Evolutionary conservation across 2,329 filamentous ascomycete genomes (phyloP), one percentile per base, ranked within the genome.

Genomic region (Alternaria consortialis): DNA sequence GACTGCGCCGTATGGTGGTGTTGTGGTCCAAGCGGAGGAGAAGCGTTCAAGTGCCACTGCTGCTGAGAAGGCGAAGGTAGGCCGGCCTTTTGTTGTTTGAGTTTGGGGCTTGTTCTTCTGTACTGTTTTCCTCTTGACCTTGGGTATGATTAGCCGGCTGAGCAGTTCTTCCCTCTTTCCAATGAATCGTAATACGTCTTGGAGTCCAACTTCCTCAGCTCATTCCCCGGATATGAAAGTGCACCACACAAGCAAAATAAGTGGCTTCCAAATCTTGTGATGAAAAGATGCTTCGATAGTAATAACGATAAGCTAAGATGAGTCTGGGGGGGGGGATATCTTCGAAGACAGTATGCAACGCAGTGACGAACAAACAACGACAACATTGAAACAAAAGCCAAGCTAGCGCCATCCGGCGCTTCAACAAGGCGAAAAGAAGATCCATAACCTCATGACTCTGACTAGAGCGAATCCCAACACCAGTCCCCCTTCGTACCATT

Each of bases 11-110:
- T 12, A 44, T 34, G 60, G 59, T 17, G 58, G 62, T 44, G 55
- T 23, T 39, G 36, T 58, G 27, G 47, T 56, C 9, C 48, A 55
- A 39, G 50, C 43, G 62, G 54, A 62, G 43, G 54, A 44, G 20
- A 36, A 54, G 27, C 43, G 23, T 37, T 20, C 20, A 20, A 50
- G 31, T 11, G 36, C 44, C 17, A 29, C 53, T 46, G 29, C 43
- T 12, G 59, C 44, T n/a, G 56, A 43, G 15, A 29, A 50, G 34
- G 58, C 56, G 13, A 57, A 39, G 53, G 36, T 56, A 43, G 61
- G 51, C 25, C 32, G 48, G 57, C 42, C 42, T 17, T 70, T 68
- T 50, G 52, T 58, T 50, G 62, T 63, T 36, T 68, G 54, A 67
- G 54, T 17, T 20, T 32, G 25, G 48, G 20, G 20, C 20, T 36